phyloP scores from a whole-genome alignment of 805 yeast genomes.

The Kluyveromyces siamensis region DNA sequence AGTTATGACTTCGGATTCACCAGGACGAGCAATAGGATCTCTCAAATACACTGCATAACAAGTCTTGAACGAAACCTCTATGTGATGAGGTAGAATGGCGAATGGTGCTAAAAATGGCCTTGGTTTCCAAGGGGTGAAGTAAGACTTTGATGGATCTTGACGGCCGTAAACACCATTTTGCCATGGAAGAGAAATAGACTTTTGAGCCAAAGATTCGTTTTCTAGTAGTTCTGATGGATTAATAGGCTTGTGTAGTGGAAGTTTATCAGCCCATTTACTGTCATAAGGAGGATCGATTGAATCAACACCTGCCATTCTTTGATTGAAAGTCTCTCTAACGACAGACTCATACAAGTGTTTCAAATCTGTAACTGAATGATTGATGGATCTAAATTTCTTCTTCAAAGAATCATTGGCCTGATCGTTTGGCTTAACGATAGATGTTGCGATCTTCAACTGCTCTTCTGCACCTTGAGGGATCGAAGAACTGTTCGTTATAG shows the following conservation, averaged over 20 bases:
- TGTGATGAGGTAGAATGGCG: slow-evolving; percentile 84
- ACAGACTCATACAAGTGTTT: slow-evolving; percentile 24
- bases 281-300: slow-evolving; percentile 33
- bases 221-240: slow-evolving; percentile 40
- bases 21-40: slow-evolving; percentile 96
- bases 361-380: slow-evolving; percentile 18
- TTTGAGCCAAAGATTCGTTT: slow-evolving; percentile 38
- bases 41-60: slow-evolving; percentile 96
- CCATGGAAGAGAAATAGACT: slow-evolving; percentile 64
- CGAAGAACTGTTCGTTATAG: not conserved
- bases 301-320: slow-evolving; percentile 11
- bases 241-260: slow-evolving; percentile 34
- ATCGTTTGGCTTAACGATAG: slow-evolving; percentile 14
- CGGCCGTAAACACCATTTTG: slow-evolving; percentile 76
- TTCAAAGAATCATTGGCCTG: slow-evolving; percentile 17
- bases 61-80: slow-evolving; percentile 82
- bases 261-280: slow-evolving; percentile 41
- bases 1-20: slow-evolving; percentile 89
- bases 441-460: slow-evolving; percentile 7
- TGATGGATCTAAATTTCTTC: slow-evolving; percentile 18
- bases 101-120: slow-evolving; percentile 89
- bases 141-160: slow-evolving; percentile 63
- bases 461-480: slow-evolving; percentile 11
- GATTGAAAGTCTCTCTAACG: slow-evolving; percentile 18
- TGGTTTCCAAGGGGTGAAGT: slow-evolving; percentile 95